Percentiles rank a stretch among this genome's conserved stretches.
Conservation (phyloP, 495 filamentous ascomycete genomes). For the Aspergillus affinis region DNA sequence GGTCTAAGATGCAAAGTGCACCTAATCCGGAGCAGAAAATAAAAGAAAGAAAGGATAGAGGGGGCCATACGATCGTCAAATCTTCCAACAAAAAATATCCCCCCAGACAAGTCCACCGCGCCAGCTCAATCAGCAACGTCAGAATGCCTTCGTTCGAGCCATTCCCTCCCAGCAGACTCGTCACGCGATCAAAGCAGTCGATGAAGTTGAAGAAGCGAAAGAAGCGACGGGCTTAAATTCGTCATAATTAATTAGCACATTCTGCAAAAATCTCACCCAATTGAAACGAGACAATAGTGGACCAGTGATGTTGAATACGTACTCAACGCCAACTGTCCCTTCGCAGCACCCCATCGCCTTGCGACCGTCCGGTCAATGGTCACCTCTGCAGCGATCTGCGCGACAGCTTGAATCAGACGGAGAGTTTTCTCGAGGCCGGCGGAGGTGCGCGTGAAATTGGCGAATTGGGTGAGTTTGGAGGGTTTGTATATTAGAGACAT, state of each 20-base stretch:
- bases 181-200: constrained; percentile 55
- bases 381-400: constrained; percentile 48
- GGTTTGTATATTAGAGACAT: constrained; percentile 2
- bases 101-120: constrained; percentile 39
- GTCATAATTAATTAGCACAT: neutral
- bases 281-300: neutral
- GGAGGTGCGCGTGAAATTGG: constrained; percentile 35
- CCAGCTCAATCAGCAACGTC: constrained; percentile 29
- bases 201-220: constrained; percentile 65
- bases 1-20: too few species aligned
- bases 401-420: constrained; percentile 56
- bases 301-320: too few species aligned
- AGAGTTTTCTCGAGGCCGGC: constrained; percentile 62
- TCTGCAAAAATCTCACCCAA: neutral
- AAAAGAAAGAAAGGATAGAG: constrained; percentile 8
- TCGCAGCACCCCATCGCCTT: constrained; percentile 28
- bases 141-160: constrained; percentile 17
- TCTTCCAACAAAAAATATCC: constrained; percentile 42
- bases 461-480: constrained; percentile 12
- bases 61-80: constrained; percentile 37
- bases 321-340: constrained; percentile 38
- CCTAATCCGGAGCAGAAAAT: too few species aligned
- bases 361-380: constrained; percentile 25
- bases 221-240: constrained; percentile 46
- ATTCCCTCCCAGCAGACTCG: constrained; percentile 24